Evolutionary conservation across 2,329 filamentous ascomycete genomes (phyloP).

Genomic region (Sordariomycetes sp.): DNA sequence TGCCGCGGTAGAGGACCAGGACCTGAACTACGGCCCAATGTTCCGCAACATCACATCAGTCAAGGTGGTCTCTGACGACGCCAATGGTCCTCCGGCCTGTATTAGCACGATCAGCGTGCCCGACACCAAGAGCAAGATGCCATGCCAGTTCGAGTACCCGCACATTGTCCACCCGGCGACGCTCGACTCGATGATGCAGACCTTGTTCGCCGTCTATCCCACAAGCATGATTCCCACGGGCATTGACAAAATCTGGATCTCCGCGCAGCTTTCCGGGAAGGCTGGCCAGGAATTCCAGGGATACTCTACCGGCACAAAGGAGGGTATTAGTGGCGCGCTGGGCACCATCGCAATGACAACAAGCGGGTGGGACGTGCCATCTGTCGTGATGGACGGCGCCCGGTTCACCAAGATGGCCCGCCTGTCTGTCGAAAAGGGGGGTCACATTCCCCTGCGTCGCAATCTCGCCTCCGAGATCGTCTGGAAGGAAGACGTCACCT

Average conservation of each 20-base stretch:
- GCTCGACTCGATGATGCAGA: constrained; percentile 45
- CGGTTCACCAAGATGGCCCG: constrained; percentile 26
- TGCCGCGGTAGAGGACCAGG: constrained; percentile 35
- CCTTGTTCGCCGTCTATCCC: constrained; percentile 31
- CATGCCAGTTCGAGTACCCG: constrained; percentile 37
- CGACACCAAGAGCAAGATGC: constrained; percentile 42
- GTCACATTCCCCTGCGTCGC: constrained; percentile 36
- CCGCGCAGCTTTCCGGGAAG: constrained; percentile 21
- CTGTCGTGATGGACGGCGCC: constrained; percentile 33
- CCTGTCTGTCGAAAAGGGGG: constrained; percentile 12
- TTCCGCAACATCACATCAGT: constrained; percentile 35
- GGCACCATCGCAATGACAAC: constrained; percentile 34
- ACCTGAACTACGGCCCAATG: constrained; percentile 37
- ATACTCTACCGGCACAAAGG: constrained; percentile 24
- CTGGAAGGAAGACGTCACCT: constrained; percentile 30
- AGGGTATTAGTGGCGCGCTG: constrained; percentile 24
- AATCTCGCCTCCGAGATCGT: constrained; percentile 36
- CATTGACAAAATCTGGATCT: constrained; percentile 34
- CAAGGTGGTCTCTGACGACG: constrained; percentile 18
- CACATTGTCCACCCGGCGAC: constrained; percentile 48
- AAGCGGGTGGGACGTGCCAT: constrained; percentile 16
- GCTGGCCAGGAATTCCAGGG: constrained; percentile 26
- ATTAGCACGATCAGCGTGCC: constrained; percentile 29
- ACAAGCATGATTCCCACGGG: constrained; percentile 38
- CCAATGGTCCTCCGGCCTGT: constrained; percentile 20